Conservation (phyloP, 2,329 filamentous ascomycete species). For the Metarhizium guizhouense region DNA sequence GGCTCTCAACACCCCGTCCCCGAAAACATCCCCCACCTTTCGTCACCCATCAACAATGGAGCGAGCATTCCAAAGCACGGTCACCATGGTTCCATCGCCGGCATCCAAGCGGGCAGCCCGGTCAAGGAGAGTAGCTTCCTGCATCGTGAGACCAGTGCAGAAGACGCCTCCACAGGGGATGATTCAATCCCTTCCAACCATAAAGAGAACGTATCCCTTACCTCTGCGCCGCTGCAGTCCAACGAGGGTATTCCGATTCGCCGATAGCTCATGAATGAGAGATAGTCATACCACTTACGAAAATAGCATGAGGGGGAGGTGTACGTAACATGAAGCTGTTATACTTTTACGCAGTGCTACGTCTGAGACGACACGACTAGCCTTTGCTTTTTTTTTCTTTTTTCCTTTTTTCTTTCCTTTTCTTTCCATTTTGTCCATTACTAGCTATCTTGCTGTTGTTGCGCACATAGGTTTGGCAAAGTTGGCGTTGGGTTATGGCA, state of each 20-base stretch:
- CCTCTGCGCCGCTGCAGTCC: conserved; percentile 13
- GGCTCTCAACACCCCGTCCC: conserved; percentile 91
- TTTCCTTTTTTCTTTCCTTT: not conserved
- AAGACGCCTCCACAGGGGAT: conserved; percentile 32
- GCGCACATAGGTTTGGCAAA: conserved; percentile 1
- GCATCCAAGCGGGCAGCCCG: conserved; percentile 62
- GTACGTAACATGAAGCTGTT: not conserved
- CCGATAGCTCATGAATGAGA: conserved; percentile 31
- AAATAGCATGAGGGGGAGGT: not conserved
- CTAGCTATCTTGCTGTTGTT: not conserved
- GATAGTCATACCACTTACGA: not conserved
- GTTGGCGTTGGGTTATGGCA: conserved; percentile 7
- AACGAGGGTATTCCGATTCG: conserved; percentile 52
- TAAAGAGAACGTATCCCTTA: conserved; percentile 30
- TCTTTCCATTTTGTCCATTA: not conserved
- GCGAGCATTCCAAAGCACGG: conserved; percentile 25
- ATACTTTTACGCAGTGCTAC: not conserved
- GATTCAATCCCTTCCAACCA: conserved; percentile 13
- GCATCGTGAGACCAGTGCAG: conserved; percentile 66
- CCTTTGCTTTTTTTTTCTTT: not conserved
- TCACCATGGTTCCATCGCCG: conserved; percentile 31
- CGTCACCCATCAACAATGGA: conserved; percentile 47
- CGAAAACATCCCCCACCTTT: conserved; percentile 88
- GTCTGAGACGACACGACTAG: conserved; percentile 1
- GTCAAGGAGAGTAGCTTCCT: conserved; percentile 87